Percentiles rank a stretch among this genome's conserved stretches.
Evolutionary conservation across 495 filamentous ascomycete genomes (phyloP).

Genomic region (Stereocaulon alpinum): DNA sequence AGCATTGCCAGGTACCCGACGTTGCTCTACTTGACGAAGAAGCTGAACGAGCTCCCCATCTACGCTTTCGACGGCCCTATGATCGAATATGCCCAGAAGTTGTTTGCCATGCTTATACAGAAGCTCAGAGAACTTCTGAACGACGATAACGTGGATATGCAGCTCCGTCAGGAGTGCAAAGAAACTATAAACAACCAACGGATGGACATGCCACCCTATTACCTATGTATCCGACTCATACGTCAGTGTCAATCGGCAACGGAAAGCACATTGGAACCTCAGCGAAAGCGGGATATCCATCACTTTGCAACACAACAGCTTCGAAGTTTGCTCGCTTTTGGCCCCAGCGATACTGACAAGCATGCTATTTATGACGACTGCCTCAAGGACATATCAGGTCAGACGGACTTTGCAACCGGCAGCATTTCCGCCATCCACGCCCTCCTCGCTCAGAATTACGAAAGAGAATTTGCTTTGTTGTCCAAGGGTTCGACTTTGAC

Average conservation of each 20-base stretch:
- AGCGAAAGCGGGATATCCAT: slow-evolving; percentile 28
- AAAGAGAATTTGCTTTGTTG: slow-evolving; percentile 38
- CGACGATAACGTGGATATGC: neutral
- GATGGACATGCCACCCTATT: slow-evolving; percentile 37
- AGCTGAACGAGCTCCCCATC: slow-evolving; percentile 60
- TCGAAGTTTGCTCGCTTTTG: slow-evolving; percentile 38
- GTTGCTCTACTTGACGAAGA: slow-evolving; percentile 63
- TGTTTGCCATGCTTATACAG: slow-evolving; percentile 32
- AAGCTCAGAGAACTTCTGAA: slow-evolving; percentile 19
- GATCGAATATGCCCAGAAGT: slow-evolving; percentile 34
- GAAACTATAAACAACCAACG: slow-evolving; percentile 5
- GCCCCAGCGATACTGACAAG: slow-evolving; percentile 39
- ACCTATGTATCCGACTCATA: slow-evolving; percentile 55
- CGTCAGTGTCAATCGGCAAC: slow-evolving; percentile 52
- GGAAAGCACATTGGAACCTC: slow-evolving; percentile 15
- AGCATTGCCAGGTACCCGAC: slow-evolving; percentile 38
- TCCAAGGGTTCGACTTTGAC: slow-evolving; percentile 45
- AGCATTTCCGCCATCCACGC: slow-evolving; percentile 62
- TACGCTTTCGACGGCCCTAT: slow-evolving; percentile 46
- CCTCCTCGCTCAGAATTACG: slow-evolving; percentile 35
- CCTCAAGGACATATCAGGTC: slow-evolving; percentile 47
- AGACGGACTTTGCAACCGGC: slow-evolving; percentile 47
- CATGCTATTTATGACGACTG: slow-evolving; percentile 47
- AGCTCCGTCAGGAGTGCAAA: neutral
- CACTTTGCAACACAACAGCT: slow-evolving; percentile 50